phyloP scores from a whole-genome alignment of 2,329 filamentous ascomycete species.

The Beauveria asiatica region DNA sequence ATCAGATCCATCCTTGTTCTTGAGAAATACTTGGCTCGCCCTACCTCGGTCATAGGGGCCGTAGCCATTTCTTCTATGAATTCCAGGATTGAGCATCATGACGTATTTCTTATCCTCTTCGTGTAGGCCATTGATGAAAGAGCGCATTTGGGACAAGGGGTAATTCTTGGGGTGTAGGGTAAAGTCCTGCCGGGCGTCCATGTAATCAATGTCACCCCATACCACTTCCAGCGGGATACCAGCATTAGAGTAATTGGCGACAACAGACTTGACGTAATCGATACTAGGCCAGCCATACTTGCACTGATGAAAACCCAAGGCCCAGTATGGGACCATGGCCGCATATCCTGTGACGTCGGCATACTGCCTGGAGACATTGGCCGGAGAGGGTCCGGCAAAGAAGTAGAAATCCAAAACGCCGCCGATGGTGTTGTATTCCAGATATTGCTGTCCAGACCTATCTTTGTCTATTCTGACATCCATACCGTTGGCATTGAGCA shows the following conservation, averaged over 20 bases:
- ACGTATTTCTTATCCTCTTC: slow-evolving; percentile 59
- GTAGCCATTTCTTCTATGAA: slow-evolving; percentile 36
- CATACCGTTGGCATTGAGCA: slow-evolving; percentile 69
- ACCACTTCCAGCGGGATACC: slow-evolving; percentile 65
- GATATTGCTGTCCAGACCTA: slow-evolving; percentile 53
- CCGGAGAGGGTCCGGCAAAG: slow-evolving; percentile 48
- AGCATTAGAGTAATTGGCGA: slow-evolving; percentile 55
- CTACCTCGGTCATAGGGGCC: slow-evolving; percentile 29
- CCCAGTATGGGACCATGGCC: slow-evolving; percentile 57
- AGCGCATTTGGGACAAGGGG: slow-evolving; percentile 51
- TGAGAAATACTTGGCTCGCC: slow-evolving; percentile 31
- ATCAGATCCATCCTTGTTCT: not conserved
- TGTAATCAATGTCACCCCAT: slow-evolving; percentile 68
- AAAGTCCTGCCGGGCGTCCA: slow-evolving; percentile 49
- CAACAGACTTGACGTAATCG: slow-evolving; percentile 58
- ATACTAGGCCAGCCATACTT: slow-evolving; percentile 57
- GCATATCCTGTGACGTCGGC: slow-evolving; percentile 47
- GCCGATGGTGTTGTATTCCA: slow-evolving; percentile 73
- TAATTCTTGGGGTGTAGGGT: slow-evolving; percentile 56
- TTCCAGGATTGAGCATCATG: slow-evolving; percentile 63
- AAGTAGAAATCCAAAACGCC: slow-evolving; percentile 69
- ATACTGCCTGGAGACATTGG: slow-evolving; percentile 52
- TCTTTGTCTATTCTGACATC: slow-evolving; percentile 65
- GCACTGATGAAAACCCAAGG: slow-evolving; percentile 54
- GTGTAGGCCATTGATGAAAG: slow-evolving; percentile 60